These are phyloP conservation scores for Telfairia occidentalis DNA, from an alignment of 331 rosid species.

Conservation along the genomic window DNA sequence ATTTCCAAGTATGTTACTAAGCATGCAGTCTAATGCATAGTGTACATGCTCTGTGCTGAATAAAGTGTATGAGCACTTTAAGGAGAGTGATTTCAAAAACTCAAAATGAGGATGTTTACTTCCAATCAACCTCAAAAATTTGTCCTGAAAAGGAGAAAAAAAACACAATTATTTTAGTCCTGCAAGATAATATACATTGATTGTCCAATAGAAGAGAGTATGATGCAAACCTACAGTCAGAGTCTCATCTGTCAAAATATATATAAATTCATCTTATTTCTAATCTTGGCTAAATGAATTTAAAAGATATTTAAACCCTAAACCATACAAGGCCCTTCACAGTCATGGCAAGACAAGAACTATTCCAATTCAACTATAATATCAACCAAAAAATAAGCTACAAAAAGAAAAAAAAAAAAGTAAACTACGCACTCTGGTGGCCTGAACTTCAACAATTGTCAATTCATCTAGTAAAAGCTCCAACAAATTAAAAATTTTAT, in stretches of 20 bases:
- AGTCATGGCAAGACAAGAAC: not conserved
- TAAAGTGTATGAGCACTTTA: constrained; percentile 67
- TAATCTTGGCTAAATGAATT: not conserved
- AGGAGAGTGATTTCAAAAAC: constrained; percentile 50
- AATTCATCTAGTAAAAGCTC: constrained; percentile 50
- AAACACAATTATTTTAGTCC: not conserved
- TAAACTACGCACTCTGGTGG: constrained; percentile 41
- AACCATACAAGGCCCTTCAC: not conserved
- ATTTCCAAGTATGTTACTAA: constrained; percentile 22
- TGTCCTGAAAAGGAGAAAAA: constrained; percentile 39
- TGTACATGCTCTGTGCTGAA: constrained; percentile 61
- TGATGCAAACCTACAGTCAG: not conserved
- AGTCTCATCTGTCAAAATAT: not conserved
- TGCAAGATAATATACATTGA: not conserved
- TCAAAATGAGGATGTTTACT: constrained; percentile 44
- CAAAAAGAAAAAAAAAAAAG: constrained; percentile 7
- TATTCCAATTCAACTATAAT: not conserved
- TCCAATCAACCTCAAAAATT: constrained; percentile 46
- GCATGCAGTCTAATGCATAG: constrained; percentile 44
- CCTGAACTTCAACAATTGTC: constrained; percentile 24
- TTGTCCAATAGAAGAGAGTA: not conserved
- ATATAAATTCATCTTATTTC: not conserved
- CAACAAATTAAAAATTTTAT: constrained; percentile 46
- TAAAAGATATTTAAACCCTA: not conserved
- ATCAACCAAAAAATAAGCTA: constrained; percentile 4